phyloP scores from a whole-genome alignment of 257 asterid species.

The Solanum dulcamara region DNA sequence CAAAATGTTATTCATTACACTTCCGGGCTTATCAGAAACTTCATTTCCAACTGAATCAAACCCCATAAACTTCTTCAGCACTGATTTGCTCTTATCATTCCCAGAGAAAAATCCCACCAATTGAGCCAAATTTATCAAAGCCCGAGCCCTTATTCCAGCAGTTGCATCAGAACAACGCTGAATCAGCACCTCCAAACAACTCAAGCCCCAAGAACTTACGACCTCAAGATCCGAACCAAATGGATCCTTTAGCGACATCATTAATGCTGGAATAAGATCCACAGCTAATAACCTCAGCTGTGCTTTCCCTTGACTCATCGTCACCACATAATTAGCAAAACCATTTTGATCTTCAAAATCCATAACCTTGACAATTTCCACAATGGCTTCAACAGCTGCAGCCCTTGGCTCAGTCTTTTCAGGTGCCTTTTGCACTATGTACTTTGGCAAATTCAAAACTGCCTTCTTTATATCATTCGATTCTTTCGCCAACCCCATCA shows the following conservation, averaged over 20 bases:
- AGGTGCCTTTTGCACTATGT: constrained; percentile 62
- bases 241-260: constrained; percentile 40
- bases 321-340: constrained; percentile 59
- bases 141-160: constrained; percentile 74
- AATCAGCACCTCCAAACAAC: constrained; percentile 53
- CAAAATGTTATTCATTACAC: constrained; percentile 41
- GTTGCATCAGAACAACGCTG: constrained; percentile 74
- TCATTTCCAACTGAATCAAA: constrained; percentile 15
- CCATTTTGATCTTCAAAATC: constrained; percentile 42
- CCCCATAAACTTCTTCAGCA: constrained; percentile 57
- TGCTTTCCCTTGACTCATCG: constrained; percentile 76
- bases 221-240: constrained; percentile 26
- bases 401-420: constrained; percentile 85
- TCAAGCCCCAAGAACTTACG: constrained; percentile 47
- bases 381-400: constrained; percentile 65
- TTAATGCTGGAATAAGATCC: constrained; percentile 47
- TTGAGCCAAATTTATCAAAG: constrained; percentile 70
- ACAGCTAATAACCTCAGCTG: constrained; percentile 78
- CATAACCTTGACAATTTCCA: constrained; percentile 57
- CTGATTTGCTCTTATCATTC: constrained; percentile 25
- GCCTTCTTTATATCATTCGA: constrained; percentile 44
- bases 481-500: constrained; percentile 40
- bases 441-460: constrained; percentile 65
- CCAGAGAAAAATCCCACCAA: constrained; percentile 39
- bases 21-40: constrained; percentile 3